These are phyloP conservation scores for Fagopyrum homotropicum DNA, from an alignment of 148 eudicot species.

Conservation along the genomic window DNA sequence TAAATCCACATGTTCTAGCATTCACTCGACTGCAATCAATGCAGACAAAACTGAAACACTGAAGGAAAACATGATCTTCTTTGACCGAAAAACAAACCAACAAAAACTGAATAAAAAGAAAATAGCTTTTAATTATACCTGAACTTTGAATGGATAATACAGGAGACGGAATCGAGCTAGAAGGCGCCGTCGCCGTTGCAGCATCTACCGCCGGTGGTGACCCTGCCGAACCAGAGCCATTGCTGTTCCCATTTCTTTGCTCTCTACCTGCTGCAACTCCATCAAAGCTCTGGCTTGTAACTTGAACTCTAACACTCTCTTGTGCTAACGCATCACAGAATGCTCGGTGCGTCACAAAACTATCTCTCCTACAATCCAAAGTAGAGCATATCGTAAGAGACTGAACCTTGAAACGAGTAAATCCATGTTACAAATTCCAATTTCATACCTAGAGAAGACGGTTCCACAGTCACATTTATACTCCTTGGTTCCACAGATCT, in stretches of 20 bases:
- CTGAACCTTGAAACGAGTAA: not conserved
- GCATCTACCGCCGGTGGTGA: slow-evolving; percentile 21
- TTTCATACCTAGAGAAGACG: slow-evolving; percentile 49
- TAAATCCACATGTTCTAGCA: no score
- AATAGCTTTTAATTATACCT: slow-evolving; percentile 26
- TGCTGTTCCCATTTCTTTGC: not conserved
- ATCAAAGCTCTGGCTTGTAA: not conserved
- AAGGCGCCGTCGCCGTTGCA: slow-evolving; percentile 49
- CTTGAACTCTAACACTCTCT: slow-evolving; percentile 35
- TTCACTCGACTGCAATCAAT: no score
- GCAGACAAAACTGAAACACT: not conserved
- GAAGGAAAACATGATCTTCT: not conserved
- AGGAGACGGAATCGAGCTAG: slow-evolving; percentile 55
- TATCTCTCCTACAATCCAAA: slow-evolving; percentile 45
- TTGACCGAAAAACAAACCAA: no score
- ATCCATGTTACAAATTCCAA: not conserved
- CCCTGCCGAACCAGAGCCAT: not conserved
- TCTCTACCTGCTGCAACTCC: not conserved
- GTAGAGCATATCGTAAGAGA: not conserved
- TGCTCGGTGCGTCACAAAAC: slow-evolving; percentile 74
- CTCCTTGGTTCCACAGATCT: slow-evolving; percentile 58
- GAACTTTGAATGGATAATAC: slow-evolving; percentile 61
- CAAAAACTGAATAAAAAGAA: not conserved
- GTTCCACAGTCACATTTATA: slow-evolving; percentile 78
- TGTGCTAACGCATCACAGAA: slow-evolving; percentile 70